A percentile compares a stretch with the other conserved stretches of the same genome.
phyloP scores from a whole-genome alignment of 192 early-diverging fungal genomes.

The Fimicolochytrium jonesii region DNA sequence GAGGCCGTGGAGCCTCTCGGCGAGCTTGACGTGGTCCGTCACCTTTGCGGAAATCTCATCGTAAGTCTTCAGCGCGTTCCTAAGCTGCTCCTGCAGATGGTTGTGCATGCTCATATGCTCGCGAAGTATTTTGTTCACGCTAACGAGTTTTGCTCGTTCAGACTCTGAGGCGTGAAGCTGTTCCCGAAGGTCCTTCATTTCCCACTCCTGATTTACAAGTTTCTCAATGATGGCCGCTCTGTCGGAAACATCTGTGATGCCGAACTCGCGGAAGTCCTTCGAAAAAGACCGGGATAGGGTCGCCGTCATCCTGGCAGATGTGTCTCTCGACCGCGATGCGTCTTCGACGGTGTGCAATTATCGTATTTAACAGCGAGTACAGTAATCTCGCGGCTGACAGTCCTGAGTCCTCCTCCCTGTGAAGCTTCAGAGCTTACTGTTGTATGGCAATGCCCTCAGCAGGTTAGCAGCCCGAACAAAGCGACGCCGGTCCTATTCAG shows the following conservation, averaged over 20 bases:
- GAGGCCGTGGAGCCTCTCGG: conserved; percentile 13
- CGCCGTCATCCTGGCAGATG: background rate
- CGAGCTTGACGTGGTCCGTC: background rate
- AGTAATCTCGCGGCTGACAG: too few relatives aligned
- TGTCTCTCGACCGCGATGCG: too few relatives aligned
- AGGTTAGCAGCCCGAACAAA: too few relatives aligned
- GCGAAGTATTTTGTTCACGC: conserved; percentile 12
- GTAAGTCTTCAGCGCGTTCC: conserved; percentile 8
- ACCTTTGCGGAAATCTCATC: conserved; percentile 11
- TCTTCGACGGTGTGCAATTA: too few relatives aligned
- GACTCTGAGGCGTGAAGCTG: background rate
- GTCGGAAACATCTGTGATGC: background rate
- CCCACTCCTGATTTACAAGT: background rate
- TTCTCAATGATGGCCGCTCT: background rate
- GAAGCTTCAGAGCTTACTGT: too few relatives aligned
- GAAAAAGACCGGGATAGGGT: background rate
- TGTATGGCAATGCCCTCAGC: too few relatives aligned
- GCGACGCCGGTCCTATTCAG: too few relatives aligned
- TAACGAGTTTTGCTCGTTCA: background rate
- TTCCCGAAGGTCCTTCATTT: background rate
- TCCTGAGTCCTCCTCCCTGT: too few relatives aligned
- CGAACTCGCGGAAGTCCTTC: background rate
- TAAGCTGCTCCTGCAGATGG: conserved; percentile 13
- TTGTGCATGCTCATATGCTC: background rate
- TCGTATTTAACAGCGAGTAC: too few relatives aligned